A percentile compares a stretch with the other conserved stretches of the same genome.
These are phyloP conservation scores for Adiantum capillusveneris DNA, from an alignment of 75 land plant species.

Conservation along the genomic window DNA sequence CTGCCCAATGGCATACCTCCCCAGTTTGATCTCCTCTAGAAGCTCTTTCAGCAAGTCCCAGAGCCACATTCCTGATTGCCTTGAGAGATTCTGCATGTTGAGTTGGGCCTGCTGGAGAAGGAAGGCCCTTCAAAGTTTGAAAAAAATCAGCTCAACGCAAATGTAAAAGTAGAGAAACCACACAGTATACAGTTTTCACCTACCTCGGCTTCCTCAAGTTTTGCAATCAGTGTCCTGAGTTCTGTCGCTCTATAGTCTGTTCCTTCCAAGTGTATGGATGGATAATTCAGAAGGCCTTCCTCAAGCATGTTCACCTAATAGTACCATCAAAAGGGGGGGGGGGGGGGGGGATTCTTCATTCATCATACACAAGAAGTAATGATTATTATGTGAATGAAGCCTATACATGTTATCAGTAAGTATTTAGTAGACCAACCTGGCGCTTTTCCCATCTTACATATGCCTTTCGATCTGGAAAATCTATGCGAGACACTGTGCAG, in stretches of 20 bases:
- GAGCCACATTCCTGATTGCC: slow-evolving; percentile 64
- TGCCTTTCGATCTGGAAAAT: slow-evolving; percentile 80
- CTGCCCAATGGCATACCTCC: slow-evolving; percentile 99
- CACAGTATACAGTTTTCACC: background rate
- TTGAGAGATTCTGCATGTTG: slow-evolving; percentile 78
- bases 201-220: slow-evolving; percentile 98
- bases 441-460: slow-evolving; percentile 90
- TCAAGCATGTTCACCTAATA: slow-evolving; percentile 79
- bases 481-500: slow-evolving; percentile 68
- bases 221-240: slow-evolving; percentile 55
- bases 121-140: slow-evolving; percentile 42
- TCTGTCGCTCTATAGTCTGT: slow-evolving; percentile 60
- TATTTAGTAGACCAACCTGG: slow-evolving; percentile 46
- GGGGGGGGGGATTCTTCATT: too few species aligned
- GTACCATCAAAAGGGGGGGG: too few species aligned
- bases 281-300: slow-evolving; percentile 90
- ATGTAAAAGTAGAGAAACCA: too few species aligned
- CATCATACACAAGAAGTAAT: too few species aligned
- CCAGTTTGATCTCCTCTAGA: slow-evolving; percentile 92
- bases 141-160: too few species aligned
- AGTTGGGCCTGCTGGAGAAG: slow-evolving; percentile 73
- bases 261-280: slow-evolving; percentile 60
- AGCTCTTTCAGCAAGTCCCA: slow-evolving; percentile 91
- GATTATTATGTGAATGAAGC: too few species aligned
- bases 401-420: too few species aligned